Evolutionary conservation across 2,329 filamentous ascomycete genomes (phyloP), one percentile per base, ranked within the genome.

Genomic region (Nemania diffusa): DNA sequence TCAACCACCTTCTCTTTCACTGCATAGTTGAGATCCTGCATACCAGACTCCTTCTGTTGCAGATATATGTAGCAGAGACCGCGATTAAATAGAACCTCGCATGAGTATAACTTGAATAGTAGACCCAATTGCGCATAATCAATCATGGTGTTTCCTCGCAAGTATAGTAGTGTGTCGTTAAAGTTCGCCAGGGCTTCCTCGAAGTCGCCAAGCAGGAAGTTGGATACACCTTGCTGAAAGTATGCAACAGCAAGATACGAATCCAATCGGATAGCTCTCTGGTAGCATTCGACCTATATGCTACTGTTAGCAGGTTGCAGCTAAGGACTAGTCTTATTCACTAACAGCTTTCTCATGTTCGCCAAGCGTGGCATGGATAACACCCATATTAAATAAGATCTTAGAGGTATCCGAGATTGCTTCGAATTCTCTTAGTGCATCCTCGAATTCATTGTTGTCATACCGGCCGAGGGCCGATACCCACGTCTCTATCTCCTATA

Each of bases 401-500:
- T 97, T 98, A 74, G 96, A 97, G 0, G 96, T 99, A 79, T 98
- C 96, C 69, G 92, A 87, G 76, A 99, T 97, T 73, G 86, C 88
- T 70, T 93, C 92, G 78, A 99, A 98, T 68, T 92, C 88, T 74
- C 85, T 88, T 70, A 98, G 83, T 29, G 96, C 90, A 72, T 95
- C 92, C 76, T 98, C 95, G 81, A 97, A 98, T 77, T 99, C 93
- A 82, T 97, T 97, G 82, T 95, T 96, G 82, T 99, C 96, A 83
- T 99, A 99, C 78, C 91, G 91, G 74, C 85, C 90, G 62, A 99
- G 89, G 81, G 96, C 96, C 79, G 91, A 85, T 73, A 98, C 96
- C 96, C 96, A 99, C 57, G 93, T 97, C 84, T 98, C 95, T 81
- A 99, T 99, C 91, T 99, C 96, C 94, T 97, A 63, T 24, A 52